These are phyloP conservation scores for Pseudogymnoascus sp. DNA, from an alignment of 2,329 filamentous ascomycete species.

Conservation along the genomic window DNA sequence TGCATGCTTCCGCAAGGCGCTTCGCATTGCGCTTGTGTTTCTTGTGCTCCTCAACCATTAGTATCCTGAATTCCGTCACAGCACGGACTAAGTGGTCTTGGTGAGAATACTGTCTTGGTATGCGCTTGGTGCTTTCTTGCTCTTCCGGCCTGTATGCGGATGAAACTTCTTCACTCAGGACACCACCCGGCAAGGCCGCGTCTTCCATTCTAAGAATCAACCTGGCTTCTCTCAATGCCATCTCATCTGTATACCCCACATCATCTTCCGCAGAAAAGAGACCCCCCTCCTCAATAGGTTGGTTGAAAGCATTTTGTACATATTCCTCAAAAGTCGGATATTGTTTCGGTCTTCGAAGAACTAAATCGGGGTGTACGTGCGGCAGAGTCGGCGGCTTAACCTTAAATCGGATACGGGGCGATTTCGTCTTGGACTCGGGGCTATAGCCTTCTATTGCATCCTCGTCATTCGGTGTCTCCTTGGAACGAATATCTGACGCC, in stretches of 20 bases:
- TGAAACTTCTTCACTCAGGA: slow-evolving; percentile 64
- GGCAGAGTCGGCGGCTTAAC: slow-evolving; percentile 45
- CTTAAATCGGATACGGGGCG: slow-evolving; percentile 44
- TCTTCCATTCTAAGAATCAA: slow-evolving; percentile 63
- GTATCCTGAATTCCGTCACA: slow-evolving; percentile 68
- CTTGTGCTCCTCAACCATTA: slow-evolving; percentile 72
- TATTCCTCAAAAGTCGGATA: slow-evolving; percentile 52
- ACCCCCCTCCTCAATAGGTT: slow-evolving; percentile 49
- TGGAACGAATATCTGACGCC: slow-evolving; percentile 16
- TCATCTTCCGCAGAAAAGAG: slow-evolving; percentile 51
- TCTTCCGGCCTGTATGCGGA: slow-evolving; percentile 67
- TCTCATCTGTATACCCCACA: slow-evolving; percentile 50
- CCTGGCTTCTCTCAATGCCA: slow-evolving; percentile 60
- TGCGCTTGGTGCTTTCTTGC: slow-evolving; percentile 56
- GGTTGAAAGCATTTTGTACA: slow-evolving; percentile 41
- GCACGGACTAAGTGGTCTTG: slow-evolving; percentile 78
- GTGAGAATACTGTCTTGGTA: slow-evolving; percentile 71
- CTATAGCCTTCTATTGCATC: slow-evolving; percentile 17
- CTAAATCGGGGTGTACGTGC: slow-evolving; percentile 52
- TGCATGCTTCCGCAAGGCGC: slow-evolving; percentile 68
- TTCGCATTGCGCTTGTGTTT: slow-evolving; percentile 73
- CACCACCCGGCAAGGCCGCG: slow-evolving; percentile 66
- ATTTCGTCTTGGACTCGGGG: slow-evolving; percentile 19
- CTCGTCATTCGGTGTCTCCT: slow-evolving; percentile 15
- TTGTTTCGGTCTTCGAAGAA: slow-evolving; percentile 44